Conservation (phyloP, 352 stramenopile genomes). For the Globisporangium alternatum region DNA sequence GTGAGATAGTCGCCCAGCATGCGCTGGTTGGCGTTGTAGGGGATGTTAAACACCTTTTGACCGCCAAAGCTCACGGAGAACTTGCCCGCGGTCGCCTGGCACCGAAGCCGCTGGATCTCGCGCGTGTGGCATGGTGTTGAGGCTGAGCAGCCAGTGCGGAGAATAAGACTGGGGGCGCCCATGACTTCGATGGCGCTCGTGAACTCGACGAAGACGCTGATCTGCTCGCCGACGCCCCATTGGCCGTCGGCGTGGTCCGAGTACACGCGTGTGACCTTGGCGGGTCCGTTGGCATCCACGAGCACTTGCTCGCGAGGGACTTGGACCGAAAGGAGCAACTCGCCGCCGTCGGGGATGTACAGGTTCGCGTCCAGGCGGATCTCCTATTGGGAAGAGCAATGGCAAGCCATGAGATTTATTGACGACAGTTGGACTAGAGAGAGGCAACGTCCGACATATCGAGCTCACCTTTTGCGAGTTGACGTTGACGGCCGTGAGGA, state of each 20-base stretch:
- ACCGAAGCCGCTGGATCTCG: slow-evolving; percentile 64
- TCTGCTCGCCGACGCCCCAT: slow-evolving; percentile 57
- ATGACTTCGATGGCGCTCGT: slow-evolving; percentile 65
- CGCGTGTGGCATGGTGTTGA: slow-evolving; percentile 39
- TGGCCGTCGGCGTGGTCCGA: slow-evolving; percentile 41
- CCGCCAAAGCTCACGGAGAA: slow-evolving; percentile 57
- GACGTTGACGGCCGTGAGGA: slow-evolving; percentile 43
- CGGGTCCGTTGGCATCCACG: slow-evolving; percentile 45
- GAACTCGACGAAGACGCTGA: slow-evolving; percentile 68
- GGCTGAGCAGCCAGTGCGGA: slow-evolving; percentile 56
- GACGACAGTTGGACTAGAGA: neutral
- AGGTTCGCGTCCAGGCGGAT: slow-evolving; percentile 69
- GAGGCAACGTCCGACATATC: no score
- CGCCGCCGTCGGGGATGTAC: slow-evolving; percentile 64
- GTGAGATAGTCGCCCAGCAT: slow-evolving; percentile 45
- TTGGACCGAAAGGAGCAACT: slow-evolving; percentile 62
- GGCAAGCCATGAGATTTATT: neutral
- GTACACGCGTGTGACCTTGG: slow-evolving; percentile 65
- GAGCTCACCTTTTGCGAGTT: slow-evolving; percentile 34
- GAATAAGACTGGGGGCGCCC: slow-evolving; percentile 37
- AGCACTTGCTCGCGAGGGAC: slow-evolving; percentile 53
- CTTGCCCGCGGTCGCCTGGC: slow-evolving; percentile 56
- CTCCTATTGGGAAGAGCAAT: slow-evolving; percentile 19
- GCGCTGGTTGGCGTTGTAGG: slow-evolving; percentile 47
- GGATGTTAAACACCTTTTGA: slow-evolving; percentile 62